Conservation (phyloP, 768 basidiomycete species). For the Leucocoprinus birnbaumii region DNA sequence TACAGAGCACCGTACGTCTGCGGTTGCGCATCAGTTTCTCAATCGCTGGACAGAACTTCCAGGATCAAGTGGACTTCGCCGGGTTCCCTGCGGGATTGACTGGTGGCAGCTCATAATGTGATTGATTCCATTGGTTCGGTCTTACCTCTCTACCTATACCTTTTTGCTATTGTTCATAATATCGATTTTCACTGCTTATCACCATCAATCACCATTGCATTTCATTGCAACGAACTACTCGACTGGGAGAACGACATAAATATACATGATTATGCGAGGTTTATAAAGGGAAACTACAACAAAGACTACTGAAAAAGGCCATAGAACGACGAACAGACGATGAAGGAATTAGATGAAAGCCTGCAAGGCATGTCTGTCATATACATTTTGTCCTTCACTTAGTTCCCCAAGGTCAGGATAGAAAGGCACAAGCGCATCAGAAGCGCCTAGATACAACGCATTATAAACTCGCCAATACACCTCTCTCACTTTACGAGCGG, state of each 20-base stretch:
- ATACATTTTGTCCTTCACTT: conserved; percentile 88
- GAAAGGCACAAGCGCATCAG: conserved; percentile 92
- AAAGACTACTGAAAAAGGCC: neutral
- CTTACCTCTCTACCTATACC: neutral
- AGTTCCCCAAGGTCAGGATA: conserved; percentile 90
- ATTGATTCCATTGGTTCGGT: neutral
- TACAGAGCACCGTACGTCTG: conserved; percentile 77
- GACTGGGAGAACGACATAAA: conserved; percentile 2
- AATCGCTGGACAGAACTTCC: conserved; percentile 63
- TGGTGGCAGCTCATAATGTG: conserved; percentile 34
- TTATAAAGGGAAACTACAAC: neutral
- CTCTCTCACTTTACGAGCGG: conserved; percentile 94
- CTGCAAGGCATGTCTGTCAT: conserved; percentile 81
- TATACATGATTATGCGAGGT: neutral
- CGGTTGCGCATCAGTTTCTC: conserved; percentile 81
- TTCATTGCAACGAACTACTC: conserved; percentile 1
- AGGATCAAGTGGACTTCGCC: conserved; percentile 94
- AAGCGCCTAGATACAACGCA: conserved; percentile 85
- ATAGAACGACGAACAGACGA: neutral
- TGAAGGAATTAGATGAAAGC: conserved; percentile 62
- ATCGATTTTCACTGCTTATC: neutral
- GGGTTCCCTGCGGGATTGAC: conserved; percentile 83
- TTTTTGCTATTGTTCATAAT: conserved; percentile 1
- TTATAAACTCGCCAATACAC: conserved; percentile 98
- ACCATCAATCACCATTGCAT: neutral